Evolutionary conservation across 768 basidiomycete genomes (phyloP).

Genomic region (Sporobolomyces phaffii): DNA sequence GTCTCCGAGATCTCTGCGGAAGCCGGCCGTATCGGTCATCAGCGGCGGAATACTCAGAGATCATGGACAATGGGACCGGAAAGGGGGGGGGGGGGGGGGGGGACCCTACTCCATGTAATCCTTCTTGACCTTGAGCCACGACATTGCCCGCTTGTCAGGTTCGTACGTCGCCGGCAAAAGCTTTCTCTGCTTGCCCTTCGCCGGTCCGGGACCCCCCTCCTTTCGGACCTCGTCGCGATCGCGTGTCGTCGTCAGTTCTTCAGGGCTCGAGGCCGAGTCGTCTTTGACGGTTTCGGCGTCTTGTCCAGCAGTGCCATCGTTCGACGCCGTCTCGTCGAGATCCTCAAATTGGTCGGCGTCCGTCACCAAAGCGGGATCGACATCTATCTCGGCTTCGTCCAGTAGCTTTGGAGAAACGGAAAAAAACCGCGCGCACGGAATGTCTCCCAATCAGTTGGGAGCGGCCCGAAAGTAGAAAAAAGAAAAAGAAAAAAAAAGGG

Average conservation of each 20-base stretch:
- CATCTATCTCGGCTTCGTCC: conserved; percentile 51
- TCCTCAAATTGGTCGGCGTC: conserved; percentile 46
- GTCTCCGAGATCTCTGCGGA: conserved; percentile 28
- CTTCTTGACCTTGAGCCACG: conserved; percentile 88
- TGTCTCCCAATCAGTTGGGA: too few species aligned
- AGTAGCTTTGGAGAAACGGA: too few species aligned
- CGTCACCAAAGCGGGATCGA: conserved; percentile 11
- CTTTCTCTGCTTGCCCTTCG: conserved; percentile 53
- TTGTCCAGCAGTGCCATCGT: conserved; percentile 2
- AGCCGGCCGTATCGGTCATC: background rate
- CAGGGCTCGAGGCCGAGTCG: too few species aligned
- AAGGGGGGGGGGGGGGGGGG: conserved; percentile 61
- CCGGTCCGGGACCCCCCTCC: conserved; percentile 7
- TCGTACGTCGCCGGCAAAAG: conserved; percentile 80
- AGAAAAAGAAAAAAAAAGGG: too few species aligned
- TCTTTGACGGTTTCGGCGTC: conserved; percentile 43
- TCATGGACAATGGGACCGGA: background rate
- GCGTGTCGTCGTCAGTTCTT: too few species aligned
- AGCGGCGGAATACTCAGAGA: background rate
- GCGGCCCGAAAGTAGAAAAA: too few species aligned
- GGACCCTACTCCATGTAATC: conserved; percentile 64
- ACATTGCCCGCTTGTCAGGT: conserved; percentile 71
- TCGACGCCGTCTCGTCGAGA: conserved; percentile 45
- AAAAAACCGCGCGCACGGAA: too few species aligned
- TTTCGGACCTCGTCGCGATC: background rate